Base-by-base conservation (phyloP, 768 basidiomycete species). In the Russula emetica region DNA sequence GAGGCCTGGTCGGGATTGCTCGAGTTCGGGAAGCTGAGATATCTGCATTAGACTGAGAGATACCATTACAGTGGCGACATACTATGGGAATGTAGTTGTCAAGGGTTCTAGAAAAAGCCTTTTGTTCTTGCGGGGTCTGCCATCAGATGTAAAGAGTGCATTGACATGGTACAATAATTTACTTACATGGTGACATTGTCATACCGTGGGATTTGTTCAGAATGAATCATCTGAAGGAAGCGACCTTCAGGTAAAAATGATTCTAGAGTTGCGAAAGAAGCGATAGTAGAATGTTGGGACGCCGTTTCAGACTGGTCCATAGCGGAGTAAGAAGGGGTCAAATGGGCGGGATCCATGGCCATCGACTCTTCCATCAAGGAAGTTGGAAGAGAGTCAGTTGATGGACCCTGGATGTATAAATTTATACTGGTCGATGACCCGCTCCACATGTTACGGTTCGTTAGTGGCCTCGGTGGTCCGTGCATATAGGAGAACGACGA, bases 181-280 rank as follows among this genome's bases (percentile, higher is more conserved):
- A 61, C 59, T 56, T 56, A 20, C 63, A 64, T 51, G 20, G 18
- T 56, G 30, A 24, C 26, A 13, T 52, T 13, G 40, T 56, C 56
- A 14, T 64, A 64, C 55, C 63, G 47, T 14, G 55, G 59, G 13
- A 64, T 32, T 52, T 64, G 54, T 14, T 61, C 59, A 11, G 63
- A 60, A 9, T 64, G 11, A 50, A 64, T 36, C 10, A 61, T 18
- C 30, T 50, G 30, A 5, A 64, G 0, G 18, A 44, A 6, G 3
- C 54, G 53, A 52, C 54, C 54, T 1, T 60, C 40, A 3, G 63
- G 63, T 6, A 52, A 20, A 7, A 28, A n/a, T n/a, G n/a, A 16
- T 3, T 44, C 36, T 9, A 20, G 54, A 18, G 10, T n/a, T 2
- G 10, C 5, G 9, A 45, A 55, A 2, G 54, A 55, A n/a, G 13